Evolutionary conservation across 306 rosid species (phyloP), one percentile per base, ranked within the genome.

Genomic region (Sicyos edulis): DNA sequence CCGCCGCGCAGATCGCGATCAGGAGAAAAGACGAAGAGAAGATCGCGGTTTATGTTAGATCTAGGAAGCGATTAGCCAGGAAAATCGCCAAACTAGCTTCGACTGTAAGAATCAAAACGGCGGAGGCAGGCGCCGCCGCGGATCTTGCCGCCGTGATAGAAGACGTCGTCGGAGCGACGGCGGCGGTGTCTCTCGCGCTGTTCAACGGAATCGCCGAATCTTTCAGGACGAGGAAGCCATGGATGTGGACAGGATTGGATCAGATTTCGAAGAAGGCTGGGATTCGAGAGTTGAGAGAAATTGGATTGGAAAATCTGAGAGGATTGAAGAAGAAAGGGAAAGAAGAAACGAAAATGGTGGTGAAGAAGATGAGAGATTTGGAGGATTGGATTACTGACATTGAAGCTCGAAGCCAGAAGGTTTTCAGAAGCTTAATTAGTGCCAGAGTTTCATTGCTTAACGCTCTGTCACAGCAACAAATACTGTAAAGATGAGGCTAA

Each of bases 361-460:
- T 85, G 84, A 90, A 88, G 84, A 92, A 75, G 56, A 90, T 87
- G 98, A 49, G 84, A 44, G 88, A 78, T 45, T 42, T 87, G 74
- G 96, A 90, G 76, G 56, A 47, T 7, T 79, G 88, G 20, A 26
- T 90, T 0, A 76, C 62, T 0, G 80, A 71, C 32, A 83, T 88
- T 29, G 90, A 92, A 72, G 78, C 40, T 72, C 78, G 81, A 51
- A 76, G 86, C 14, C 87, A 82, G 6, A 82, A 74, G 40, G 83
- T 90, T 4, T 88, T 92, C 62, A 82, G 93, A 79, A 78, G 93
- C 80, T 78, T 90, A 84, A 88, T 92, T 40, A 84, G 78, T 61
- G 76, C 91, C 5, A 80, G 93, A 56, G 91, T 88, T 72, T 84
- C 92, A 0, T 64, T 92, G 50, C 93, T 92, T 17, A 88, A 92